Base-by-base conservation (phyloP, 1,284 basidiomycete species). In the Cryptococcus sp. region DNA sequence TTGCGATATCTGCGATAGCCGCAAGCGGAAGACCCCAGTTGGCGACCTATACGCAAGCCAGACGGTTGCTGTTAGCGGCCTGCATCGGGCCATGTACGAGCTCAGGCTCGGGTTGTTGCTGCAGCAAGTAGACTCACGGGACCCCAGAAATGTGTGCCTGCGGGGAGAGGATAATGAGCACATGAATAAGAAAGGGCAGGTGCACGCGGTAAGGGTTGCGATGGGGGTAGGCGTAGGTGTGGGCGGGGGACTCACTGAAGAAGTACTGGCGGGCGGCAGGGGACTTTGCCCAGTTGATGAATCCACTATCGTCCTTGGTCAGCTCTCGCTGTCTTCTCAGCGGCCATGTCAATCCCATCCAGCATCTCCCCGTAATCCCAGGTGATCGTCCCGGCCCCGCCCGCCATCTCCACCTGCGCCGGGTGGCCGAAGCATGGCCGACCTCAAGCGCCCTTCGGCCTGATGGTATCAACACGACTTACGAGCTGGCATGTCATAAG, bases 11-110 rank as follows among this genome's bases (percentile, higher is more conserved):
- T 4, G 91, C 76, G 46, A 98, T 79, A 40, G 93, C 93, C 64
- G 93, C 93, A 42, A 97, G 79, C 55, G 93, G 93, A 35, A 98
- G 84, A 70, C 93, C 94, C 89, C 94, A 98, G 81, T 97, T 98
- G 52, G 94, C 94, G 58, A 93, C 86, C 88, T 95, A 69, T 11
- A 20, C 21, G 1, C 20, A 36, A 8, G 9, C n/a, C 9, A 33
- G 28, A n/a, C n/a, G n/a, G n/a, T 9, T 33, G 5, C 5, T 33
- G 28, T 33, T 9, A 33, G 28, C 28, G 28, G 4, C 28, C 28
- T 33, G 28, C 28, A 4, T 33, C 28, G 4, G 5, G 9, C 28
- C 28, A 9, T 9, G 28, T 33, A 4, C 28, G 28, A 33, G 28
- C 28, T 33, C 28, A 18, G n/a, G 11, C 8, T 44, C 13, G 20